Percentiles rank a stretch among this genome's conserved stretches.
phyloP scores from a whole-genome alignment of 441 rosid species.

The Pelargonium myrrhifolium region DNA sequence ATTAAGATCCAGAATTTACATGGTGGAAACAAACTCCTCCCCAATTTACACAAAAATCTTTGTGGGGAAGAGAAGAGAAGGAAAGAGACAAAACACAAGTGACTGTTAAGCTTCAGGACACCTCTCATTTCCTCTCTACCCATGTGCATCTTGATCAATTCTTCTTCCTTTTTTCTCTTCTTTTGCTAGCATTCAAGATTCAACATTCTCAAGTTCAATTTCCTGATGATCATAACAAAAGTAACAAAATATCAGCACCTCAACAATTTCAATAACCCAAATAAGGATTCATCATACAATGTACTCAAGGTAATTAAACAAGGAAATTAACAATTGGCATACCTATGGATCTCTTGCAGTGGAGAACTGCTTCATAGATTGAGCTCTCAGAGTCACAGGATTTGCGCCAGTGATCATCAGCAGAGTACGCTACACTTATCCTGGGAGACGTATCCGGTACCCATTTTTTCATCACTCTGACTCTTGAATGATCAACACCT shows the following conservation, averaged over 20 bases:
- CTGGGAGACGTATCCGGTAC: conserved; percentile 57
- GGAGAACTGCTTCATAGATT: conserved; percentile 92
- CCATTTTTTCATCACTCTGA: conserved; percentile 36
- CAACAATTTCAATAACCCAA: neutral
- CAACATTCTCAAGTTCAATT: conserved; percentile 32
- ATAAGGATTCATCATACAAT: neutral
- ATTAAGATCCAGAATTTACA: neutral
- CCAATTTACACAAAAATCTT: neutral
- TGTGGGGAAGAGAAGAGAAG: neutral
- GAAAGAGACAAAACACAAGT: conserved; percentile 29
- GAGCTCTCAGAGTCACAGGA: conserved; percentile 95
- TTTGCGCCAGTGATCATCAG: conserved; percentile 63
- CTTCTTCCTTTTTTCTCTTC: conserved; percentile 6
- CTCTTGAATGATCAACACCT: conserved; percentile 28
- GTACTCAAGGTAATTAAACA: neutral
- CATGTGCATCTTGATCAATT: conserved; percentile 27
- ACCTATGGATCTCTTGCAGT: conserved; percentile 91
- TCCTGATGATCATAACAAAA: conserved; percentile 31
- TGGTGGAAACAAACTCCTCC: conserved; percentile 4
- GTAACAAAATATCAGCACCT: conserved; percentile 15
- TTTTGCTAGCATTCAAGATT: conserved; percentile 10
- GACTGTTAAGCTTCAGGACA: conserved; percentile 20
- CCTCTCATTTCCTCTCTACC: conserved; percentile 25
- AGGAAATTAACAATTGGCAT: conserved; percentile 13
- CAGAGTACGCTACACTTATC: conserved; percentile 51